Conservation (phyloP, 768 basidiomycete genomes). For the Omphalotus guepiniiformis region DNA sequence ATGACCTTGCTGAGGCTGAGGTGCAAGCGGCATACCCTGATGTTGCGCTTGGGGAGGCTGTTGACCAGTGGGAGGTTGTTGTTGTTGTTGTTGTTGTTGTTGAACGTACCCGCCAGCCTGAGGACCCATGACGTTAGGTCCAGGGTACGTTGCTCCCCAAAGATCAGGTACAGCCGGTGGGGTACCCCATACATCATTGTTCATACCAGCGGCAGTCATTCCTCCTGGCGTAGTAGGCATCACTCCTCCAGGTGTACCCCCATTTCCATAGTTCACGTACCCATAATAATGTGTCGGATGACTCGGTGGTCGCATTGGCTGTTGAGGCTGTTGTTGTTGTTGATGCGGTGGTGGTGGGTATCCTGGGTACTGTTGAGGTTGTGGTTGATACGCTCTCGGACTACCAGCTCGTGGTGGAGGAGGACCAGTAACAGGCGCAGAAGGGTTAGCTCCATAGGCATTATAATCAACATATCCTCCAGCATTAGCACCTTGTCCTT, state of each 20-base stretch:
- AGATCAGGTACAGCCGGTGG: neutral
- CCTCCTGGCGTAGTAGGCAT: conserved; percentile 1
- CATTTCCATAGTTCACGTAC: neutral
- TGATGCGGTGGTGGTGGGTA: neutral
- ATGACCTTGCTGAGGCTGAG: conserved; percentile 5
- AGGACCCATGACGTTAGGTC: neutral
- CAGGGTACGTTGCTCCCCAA: neutral
- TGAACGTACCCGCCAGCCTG: neutral
- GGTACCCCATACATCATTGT: neutral
- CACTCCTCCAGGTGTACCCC: too few species aligned
- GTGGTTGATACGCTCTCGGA: neutral
- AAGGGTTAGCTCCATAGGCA: neutral
- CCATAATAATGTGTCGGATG: conserved; percentile 17
- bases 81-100: neutral
- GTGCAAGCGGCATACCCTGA: conserved; percentile 1
- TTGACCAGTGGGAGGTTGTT: neutral
- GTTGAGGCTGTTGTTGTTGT: neutral
- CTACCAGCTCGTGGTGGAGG: conserved; percentile 1
- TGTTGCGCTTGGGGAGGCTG: neutral
- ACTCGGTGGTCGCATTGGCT: neutral
- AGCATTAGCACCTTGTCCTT: neutral
- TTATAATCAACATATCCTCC: conserved; percentile 3
- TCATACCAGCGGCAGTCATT: neutral
- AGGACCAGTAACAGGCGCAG: neutral
- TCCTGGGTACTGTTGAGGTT: neutral